Base-by-base conservation (phyloP, 192 early-diverging fungal species). In the Backusella mclennaniae region DNA sequence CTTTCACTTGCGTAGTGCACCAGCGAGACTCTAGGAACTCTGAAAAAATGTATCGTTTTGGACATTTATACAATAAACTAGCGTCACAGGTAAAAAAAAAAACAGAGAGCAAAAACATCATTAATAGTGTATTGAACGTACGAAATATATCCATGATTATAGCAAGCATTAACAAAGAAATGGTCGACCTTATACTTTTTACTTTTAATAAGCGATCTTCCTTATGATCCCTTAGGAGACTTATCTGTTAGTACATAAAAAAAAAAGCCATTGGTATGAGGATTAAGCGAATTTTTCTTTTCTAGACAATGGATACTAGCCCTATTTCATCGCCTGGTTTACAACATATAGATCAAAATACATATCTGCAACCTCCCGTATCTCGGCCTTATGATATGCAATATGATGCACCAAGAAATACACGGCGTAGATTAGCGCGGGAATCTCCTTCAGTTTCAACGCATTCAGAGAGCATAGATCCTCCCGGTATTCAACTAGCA, bases 161-260 rank as follows among this genome's bases (percentile, higher is more conserved):
- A 90, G 88, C 46, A 81, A 11, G 77, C 80, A 5, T 35, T 91
- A 63, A 76, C 69, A 39, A 85, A 86, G 38, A 91, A 88, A 84
- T 91, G 90, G 89, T 79, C 90, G 12, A 78, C 86, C 26, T 75
- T 91, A 6, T 89, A 91, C 66, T 82, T 91, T 46, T 76, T 91
- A 35, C 69, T 29, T 31, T 39, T 8, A 38, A 53, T 42, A 17
- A 63, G 52, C 19, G 76, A 71, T 42, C 69, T 39, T 71, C 29
- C 41, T 35, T 46, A 23, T 53, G 41, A 31, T 33, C 70, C 39
- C 52, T 19, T 44, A 17, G 39, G 29, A 31, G 31, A 44, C 17
- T 33, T 72, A 3, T 42, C 44, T 17, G 23, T 42, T 46, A 19
- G 41, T 46, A 29, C 15, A 44, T 14, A 11, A 44, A 44, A 17